Evolutionary conservation across 768 basidiomycete genomes (phyloP), one percentile per base, ranked within the genome.

Genomic region (Royoungia palumana): DNA sequence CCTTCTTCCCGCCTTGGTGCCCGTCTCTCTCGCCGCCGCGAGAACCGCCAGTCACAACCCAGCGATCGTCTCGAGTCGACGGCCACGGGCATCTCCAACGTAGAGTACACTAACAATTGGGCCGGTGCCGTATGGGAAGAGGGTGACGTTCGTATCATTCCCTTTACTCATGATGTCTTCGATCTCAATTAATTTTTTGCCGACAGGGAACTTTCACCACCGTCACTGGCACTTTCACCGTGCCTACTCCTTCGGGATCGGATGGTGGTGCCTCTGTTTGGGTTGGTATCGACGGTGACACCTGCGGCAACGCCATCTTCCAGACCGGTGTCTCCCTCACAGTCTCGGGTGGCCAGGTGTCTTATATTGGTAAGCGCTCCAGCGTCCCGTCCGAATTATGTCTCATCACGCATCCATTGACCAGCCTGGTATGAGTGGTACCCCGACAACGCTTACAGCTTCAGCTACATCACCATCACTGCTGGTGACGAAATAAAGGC

Each of bases 281-380:
- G 58, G 55, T 62, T 25, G 61, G 61, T 25, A 60, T 62, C n/a
- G 61, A 63, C 7, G 54, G 57, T 46, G 50, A 57, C 37, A 47
- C 39, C 12, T 53, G 55, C 27, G 5, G 1, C 8, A 51, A 12
- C 9, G 54, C 52, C 13, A 56, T 59, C 41, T 52, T 61, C 42
- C 57, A 62, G 46, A 52, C 57, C 8, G 60, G 60, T 25, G 13
- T 61, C n/a, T 51, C 51, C 47, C 51, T 59, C 38, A 56, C 16
- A 0, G 4, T 60, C 35, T 32, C 2, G 1, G 5, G 12, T 11
- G 55, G 47, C 0, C 5, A 0, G 6, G 44, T 27, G 27, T 44
- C 55, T 5, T 32, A 32, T 14, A 14, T 14, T 16, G 32, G 57
- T 58, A 12, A 47, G 57, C 11, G 16, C 5, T 9, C 12, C 1